Evolutionary conservation across 2,329 filamentous ascomycete genomes (phyloP).

Genomic region (Fusarium torulosum): DNA sequence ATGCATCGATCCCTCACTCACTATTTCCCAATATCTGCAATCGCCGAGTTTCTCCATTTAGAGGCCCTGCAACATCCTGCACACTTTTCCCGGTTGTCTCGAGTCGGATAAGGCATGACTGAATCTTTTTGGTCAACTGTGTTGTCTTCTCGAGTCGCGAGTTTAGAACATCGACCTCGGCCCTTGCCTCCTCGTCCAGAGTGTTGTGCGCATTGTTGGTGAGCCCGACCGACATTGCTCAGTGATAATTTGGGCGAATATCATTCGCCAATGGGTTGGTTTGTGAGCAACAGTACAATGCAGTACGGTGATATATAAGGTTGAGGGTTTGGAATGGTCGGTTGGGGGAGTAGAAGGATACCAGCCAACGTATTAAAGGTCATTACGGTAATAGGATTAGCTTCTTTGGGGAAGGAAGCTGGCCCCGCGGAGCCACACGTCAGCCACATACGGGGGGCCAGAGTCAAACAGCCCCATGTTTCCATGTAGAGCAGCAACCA

Average conservation of each 20-base stretch:
- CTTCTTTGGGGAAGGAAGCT: neutral
- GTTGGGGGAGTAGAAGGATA: constrained; percentile 14
- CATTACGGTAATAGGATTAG: constrained; percentile 32
- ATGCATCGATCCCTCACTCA: constrained; percentile 50
- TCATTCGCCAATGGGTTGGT: constrained; percentile 1
- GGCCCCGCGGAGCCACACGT: constrained; percentile 1
- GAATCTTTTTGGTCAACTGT: constrained; percentile 94
- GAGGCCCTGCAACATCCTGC: constrained; percentile 89
- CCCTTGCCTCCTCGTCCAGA: constrained; percentile 75
- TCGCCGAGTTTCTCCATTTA: constrained; percentile 91
- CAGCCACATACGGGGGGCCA: constrained; percentile 18
- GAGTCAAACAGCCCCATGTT: neutral
- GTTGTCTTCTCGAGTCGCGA: constrained; percentile 90
- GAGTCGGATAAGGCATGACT: constrained; percentile 84
- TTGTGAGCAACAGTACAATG: constrained; percentile 4
- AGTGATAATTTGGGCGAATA: neutral
- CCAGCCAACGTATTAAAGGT: constrained; percentile 21
- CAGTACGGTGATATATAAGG: constrained; percentile 6
- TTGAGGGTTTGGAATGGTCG: constrained; percentile 1
- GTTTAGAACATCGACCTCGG: constrained; percentile 78
- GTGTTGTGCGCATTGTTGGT: constrained; percentile 60
- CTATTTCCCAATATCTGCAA: constrained; percentile 89
- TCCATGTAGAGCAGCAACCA: constrained; percentile 13
- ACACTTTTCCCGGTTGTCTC: constrained; percentile 92
- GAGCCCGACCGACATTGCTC: constrained; percentile 65